Percentiles rank a stretch among this genome's conserved stretches.
Conservation (phyloP, 441 rosid species). For the Cnidoscolus chayamansa region DNA sequence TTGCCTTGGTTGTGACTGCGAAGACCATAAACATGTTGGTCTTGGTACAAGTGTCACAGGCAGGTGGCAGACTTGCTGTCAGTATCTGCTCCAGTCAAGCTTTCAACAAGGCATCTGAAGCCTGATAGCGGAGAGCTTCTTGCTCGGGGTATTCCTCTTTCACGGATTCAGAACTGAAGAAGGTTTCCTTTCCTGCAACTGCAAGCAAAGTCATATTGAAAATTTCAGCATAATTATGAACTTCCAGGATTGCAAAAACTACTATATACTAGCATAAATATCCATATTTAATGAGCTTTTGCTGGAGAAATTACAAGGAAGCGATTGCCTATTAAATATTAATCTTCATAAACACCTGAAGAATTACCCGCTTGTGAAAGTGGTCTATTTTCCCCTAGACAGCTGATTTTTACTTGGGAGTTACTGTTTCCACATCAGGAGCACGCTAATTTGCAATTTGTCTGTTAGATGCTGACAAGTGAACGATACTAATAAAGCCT, state of each 20-base stretch:
- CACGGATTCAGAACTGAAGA: constrained; percentile 56
- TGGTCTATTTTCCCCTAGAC: too few species aligned
- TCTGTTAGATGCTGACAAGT: too few species aligned
- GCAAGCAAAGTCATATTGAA: not conserved
- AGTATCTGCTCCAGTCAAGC: constrained; percentile 62
- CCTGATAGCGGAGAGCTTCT: constrained; percentile 51
- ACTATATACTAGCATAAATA: not conserved
- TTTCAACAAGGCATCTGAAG: constrained; percentile 46
- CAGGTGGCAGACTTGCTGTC: constrained; percentile 49
- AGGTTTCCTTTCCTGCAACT: constrained; percentile 37
- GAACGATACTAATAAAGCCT: too few species aligned
- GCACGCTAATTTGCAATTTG: too few species aligned
- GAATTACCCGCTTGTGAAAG: too few species aligned
- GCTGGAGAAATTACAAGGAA: too few species aligned
- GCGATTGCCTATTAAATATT: too few species aligned
- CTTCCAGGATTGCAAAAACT: not conserved
- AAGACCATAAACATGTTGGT: constrained; percentile 61
- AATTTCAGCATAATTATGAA: not conserved
- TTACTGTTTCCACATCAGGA: too few species aligned
- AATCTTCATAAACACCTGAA: too few species aligned
- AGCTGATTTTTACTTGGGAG: too few species aligned
- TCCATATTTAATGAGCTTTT: not conserved
- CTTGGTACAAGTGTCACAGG: constrained; percentile 55
- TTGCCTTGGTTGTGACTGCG: constrained; percentile 52
- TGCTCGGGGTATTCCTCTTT: constrained; percentile 56